These are phyloP conservation scores for Curvularia sp. DNA, from an alignment of 2,329 filamentous ascomycete genomes.

Conservation along the genomic window DNA sequence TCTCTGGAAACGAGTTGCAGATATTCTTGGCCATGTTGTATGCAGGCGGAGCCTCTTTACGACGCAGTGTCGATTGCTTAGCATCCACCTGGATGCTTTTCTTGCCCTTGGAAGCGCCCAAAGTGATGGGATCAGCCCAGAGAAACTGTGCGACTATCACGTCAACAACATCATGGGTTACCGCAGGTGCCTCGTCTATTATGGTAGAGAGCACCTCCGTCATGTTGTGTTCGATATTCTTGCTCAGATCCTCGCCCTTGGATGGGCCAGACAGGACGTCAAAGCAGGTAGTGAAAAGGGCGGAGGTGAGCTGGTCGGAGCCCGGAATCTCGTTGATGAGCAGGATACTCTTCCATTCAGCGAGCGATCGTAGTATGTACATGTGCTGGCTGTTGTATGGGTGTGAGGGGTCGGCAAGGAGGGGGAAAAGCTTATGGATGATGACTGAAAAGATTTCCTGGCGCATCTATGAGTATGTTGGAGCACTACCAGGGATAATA, in stretches of 20 bases:
- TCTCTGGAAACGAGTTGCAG: conserved; percentile 86
- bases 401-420: conserved; percentile 83
- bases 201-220: conserved; percentile 83
- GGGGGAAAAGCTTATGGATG: conserved; percentile 80
- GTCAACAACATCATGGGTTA: conserved; percentile 85
- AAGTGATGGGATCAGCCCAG: conserved; percentile 74
- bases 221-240: conserved; percentile 94
- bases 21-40: conserved; percentile 97
- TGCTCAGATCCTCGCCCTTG: conserved; percentile 83
- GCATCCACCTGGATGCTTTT: conserved; percentile 65
- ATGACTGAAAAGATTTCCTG: conserved; percentile 94
- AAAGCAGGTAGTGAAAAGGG: conserved; percentile 87
- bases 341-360: conserved; percentile 93
- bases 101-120: conserved; percentile 60
- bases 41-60: conserved; percentile 87
- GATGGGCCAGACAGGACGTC: conserved; percentile 85
- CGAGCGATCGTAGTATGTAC: conserved; percentile 86
- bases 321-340: conserved; percentile 87
- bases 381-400: conserved; percentile 93
- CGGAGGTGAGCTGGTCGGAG: conserved; percentile 73
- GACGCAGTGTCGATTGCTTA: conserved; percentile 81
- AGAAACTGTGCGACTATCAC: conserved; percentile 96
- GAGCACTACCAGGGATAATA: not conserved
- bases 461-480: conserved; percentile 17
- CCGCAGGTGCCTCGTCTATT: conserved; percentile 81